phyloP scores from a whole-genome alignment of 352 stramenopile genomes.

The Aphanomyces euteiches region DNA sequence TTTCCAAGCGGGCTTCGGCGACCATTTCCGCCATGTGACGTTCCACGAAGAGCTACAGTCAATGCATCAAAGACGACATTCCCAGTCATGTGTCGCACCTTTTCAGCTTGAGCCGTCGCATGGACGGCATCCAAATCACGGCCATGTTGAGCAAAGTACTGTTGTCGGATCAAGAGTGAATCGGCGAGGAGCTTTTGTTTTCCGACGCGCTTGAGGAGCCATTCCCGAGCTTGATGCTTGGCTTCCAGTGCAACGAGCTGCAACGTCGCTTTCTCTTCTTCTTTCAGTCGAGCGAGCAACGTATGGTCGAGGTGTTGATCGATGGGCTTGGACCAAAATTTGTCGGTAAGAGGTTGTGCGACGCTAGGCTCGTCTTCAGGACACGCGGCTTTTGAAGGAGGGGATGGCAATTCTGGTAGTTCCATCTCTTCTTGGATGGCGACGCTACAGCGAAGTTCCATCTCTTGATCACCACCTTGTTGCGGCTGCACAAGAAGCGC shows the following conservation, averaged over 20 bases:
- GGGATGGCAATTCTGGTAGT: background rate
- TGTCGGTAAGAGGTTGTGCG: background rate
- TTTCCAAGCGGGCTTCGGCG: slow-evolving; percentile 51
- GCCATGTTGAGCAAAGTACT: slow-evolving; percentile 21
- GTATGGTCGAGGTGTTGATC: background rate
- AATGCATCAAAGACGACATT: background rate
- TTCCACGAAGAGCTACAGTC: slow-evolving; percentile 55
- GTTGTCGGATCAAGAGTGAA: slow-evolving; percentile 38
- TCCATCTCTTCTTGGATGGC: background rate
- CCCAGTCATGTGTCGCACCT: background rate
- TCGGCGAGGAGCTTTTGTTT: slow-evolving; percentile 75
- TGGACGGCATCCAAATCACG: slow-evolving; percentile 6
- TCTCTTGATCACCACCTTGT: background rate
- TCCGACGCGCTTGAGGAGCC: slow-evolving; percentile 67
- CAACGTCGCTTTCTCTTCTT: slow-evolving; percentile 62
- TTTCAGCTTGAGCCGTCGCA: slow-evolving; percentile 16
- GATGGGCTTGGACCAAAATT: background rate
- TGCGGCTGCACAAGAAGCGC: background rate
- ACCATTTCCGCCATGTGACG: slow-evolving; percentile 69
- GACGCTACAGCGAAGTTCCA: background rate
- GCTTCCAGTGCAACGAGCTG: slow-evolving; percentile 66
- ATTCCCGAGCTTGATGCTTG: slow-evolving; percentile 56
- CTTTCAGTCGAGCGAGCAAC: slow-evolving; percentile 27
- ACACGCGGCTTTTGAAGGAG: background rate
- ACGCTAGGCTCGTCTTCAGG: background rate